These are phyloP conservation scores for Triticum urartu DNA, from an alignment of 176 grass and related monocot genomes.

Conservation along the genomic window DNA sequence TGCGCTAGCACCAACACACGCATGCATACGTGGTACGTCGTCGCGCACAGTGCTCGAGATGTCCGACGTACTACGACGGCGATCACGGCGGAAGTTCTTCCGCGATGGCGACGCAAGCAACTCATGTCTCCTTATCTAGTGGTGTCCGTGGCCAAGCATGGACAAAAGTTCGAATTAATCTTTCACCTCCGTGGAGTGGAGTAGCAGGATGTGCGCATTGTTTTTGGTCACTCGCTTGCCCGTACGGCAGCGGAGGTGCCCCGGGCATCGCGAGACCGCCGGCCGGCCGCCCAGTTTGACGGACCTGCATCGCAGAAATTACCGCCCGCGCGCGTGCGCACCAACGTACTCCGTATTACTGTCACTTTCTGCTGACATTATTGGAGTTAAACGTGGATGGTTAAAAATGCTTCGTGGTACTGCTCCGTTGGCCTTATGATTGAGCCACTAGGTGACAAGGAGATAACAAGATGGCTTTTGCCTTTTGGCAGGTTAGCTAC, in stretches of 20 bases:
- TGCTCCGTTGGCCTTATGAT: neutral
- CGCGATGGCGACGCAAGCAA: constrained; percentile 10
- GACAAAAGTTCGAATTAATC: neutral
- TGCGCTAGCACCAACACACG: constrained; percentile 27
- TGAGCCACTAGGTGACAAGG: neutral
- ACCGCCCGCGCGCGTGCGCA: neutral
- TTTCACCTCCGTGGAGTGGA: neutral
- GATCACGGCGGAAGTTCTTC: neutral
- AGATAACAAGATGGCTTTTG: neutral
- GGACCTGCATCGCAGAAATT: neutral
- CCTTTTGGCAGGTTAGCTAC: constrained; percentile 9
- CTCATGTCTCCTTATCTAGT: neutral
- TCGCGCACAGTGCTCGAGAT: constrained; percentile 3
- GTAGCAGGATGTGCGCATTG: neutral
- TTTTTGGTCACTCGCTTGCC: neutral
- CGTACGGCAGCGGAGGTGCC: constrained; percentile 8
- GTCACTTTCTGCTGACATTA: neutral
- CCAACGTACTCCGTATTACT: neutral
- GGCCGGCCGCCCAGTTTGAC: neutral
- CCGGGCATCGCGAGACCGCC: constrained; percentile 36
- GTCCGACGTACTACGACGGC: neutral
- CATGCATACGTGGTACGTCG: neutral
- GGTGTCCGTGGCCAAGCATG: too few species aligned
- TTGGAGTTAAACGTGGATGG: constrained; percentile 1
- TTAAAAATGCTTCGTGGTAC: neutral